Conservation (phyloP, 352 stramenopile species). For the Globisporangium polare region DNA sequence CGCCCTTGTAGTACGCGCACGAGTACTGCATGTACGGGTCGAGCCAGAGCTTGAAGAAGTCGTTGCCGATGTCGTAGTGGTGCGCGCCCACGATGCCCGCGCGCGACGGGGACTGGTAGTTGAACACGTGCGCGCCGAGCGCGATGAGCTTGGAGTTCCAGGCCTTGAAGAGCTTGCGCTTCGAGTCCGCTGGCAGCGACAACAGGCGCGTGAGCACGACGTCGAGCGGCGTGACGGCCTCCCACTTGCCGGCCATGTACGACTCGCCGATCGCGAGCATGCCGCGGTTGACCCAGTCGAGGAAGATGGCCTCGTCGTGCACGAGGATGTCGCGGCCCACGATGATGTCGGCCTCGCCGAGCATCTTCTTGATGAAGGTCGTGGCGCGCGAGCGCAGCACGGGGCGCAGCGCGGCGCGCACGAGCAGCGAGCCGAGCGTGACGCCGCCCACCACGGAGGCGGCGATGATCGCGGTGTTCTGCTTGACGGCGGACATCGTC, state of each 20-base stretch:
- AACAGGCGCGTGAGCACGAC: conserved; percentile 72
- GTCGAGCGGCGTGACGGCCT: conserved; percentile 76
- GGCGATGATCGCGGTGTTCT: conserved; percentile 71
- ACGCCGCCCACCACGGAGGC: conserved; percentile 59
- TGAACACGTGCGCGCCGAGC: conserved; percentile 76
- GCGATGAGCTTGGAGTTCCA: conserved; percentile 84
- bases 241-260: conserved; percentile 88
- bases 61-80: conserved; percentile 87
- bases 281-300: conserved; percentile 81
- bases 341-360: conserved; percentile 76
- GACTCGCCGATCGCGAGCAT: conserved; percentile 87
- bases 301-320: conserved; percentile 81
- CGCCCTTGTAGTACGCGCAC: conserved; percentile 81
- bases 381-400: conserved; percentile 61
- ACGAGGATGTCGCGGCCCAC: conserved; percentile 78
- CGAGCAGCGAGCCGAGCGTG: conserved; percentile 59
- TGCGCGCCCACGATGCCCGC: conserved; percentile 78
- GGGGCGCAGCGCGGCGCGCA: conserved; percentile 64
- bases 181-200: conserved; percentile 60
- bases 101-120: conserved; percentile 84
- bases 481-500: conserved; percentile 41
- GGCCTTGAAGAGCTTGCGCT: conserved; percentile 83
- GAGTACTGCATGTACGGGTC: conserved; percentile 88
- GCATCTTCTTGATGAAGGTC: conserved; percentile 81
- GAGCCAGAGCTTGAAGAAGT: conserved; percentile 89